These are phyloP conservation scores for Mucor irregularis DNA, from an alignment of 371 early-diverging fungal genomes.

Conservation along the genomic window DNA sequence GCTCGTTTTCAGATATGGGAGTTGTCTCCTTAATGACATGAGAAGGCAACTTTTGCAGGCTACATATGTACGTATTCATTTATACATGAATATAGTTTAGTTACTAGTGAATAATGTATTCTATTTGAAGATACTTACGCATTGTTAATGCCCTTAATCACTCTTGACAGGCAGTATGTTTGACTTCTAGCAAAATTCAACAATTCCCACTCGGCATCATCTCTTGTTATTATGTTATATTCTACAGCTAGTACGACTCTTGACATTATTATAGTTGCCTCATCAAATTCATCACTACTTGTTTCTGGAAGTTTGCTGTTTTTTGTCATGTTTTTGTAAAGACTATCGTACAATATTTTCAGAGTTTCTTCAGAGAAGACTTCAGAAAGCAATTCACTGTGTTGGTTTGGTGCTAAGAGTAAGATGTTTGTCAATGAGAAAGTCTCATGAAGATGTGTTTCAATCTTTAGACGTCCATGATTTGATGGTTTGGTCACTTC, in stretches of 20 bases:
- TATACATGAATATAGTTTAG: constrained; percentile 7
- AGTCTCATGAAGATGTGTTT: no score
- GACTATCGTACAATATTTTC: no score
- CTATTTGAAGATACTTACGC: constrained; percentile 11
- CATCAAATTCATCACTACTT: no score
- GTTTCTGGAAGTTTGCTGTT: no score
- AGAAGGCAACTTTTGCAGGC: constrained; percentile 9
- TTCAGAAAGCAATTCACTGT: no score
- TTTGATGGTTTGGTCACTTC: no score
- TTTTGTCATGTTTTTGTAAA: no score
- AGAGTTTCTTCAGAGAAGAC: no score
- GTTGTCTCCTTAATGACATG: not conserved
- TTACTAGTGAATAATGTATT: constrained; percentile 7
- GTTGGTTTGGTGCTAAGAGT: no score
- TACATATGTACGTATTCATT: no score
- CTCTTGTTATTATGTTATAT: constrained; percentile 11
- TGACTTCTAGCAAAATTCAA: constrained; percentile 15
- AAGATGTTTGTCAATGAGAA: no score
- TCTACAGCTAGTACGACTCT: constrained; percentile 6
- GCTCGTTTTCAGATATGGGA: constrained; percentile 7
- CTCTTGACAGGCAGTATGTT: constrained; percentile 12
- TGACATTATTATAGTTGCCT: constrained; percentile 2
- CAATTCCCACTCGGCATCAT: constrained; percentile 12
- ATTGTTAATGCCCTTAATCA: constrained; percentile 11
- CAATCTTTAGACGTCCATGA: no score